A percentile compares a stretch with the other conserved stretches of the same genome.
Evolutionary conservation across 2,329 filamentous ascomycete genomes (phyloP).

Genomic region (Colletotrichum agaves): DNA sequence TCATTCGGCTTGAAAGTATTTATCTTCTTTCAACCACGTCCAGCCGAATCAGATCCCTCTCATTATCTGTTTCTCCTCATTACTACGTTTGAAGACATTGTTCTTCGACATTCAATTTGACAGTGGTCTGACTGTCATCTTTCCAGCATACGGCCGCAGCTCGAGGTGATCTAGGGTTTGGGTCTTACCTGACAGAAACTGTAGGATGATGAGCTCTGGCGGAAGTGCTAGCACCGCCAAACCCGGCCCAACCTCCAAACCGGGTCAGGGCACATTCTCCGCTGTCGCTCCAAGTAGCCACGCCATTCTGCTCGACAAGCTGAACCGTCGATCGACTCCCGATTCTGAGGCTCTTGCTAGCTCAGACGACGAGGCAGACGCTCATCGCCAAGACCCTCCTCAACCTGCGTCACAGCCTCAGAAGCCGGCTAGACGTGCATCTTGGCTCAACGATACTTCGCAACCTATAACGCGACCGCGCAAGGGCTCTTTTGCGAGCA

Average conservation of each 20-base stretch:
- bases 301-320: conserved; percentile 77
- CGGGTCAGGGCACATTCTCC: conserved; percentile 58
- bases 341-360: conserved; percentile 95
- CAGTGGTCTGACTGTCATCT: background rate
- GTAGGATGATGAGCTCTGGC: conserved; percentile 59
- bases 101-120: background rate
- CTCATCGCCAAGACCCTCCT: conserved; percentile 64
- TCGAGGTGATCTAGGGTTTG: conserved; percentile 7
- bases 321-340: conserved; percentile 84
- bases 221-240: conserved; percentile 54
- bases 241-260: conserved; percentile 61
- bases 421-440: conserved; percentile 77
- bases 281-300: conserved; percentile 66
- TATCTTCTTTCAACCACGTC: conserved; percentile 30
- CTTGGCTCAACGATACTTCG: conserved; percentile 87
- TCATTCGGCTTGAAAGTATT: conserved; percentile 42
- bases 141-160: background rate
- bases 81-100: conserved; percentile 15
- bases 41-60: conserved; percentile 7
- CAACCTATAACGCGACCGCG: conserved; percentile 72
- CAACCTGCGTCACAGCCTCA: conserved; percentile 60
- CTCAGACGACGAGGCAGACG: conserved; percentile 90
- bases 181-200: background rate
- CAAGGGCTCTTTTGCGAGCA: conserved; percentile 81
- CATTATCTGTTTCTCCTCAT: background rate